phyloP scores from a whole-genome alignment of 2,329 filamentous ascomycete genomes.

The Tolypocladium tropicale region DNA sequence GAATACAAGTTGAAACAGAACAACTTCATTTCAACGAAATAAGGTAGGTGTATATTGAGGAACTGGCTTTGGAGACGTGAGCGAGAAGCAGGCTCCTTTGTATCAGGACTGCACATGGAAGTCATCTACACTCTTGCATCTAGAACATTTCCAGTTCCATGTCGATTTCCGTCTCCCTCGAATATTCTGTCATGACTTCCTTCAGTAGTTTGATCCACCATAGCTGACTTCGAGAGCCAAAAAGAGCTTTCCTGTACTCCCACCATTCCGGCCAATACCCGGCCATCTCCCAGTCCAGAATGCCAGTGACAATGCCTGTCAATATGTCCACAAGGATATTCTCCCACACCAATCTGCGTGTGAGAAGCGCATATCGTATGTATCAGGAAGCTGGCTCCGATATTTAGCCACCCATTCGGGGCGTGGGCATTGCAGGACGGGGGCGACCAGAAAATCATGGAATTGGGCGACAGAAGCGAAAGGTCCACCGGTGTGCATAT shows the following conservation, averaged over 20 bases:
- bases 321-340: background rate
- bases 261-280: background rate
- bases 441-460: background rate
- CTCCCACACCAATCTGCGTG: background rate
- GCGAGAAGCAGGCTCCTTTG: background rate
- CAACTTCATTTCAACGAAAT: too few species aligned
- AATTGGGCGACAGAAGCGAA: background rate
- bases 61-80: background rate
- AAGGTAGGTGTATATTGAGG: too few species aligned
- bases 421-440: background rate
- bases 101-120: background rate
- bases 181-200: background rate
- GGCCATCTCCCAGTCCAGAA: background rate
- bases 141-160: background rate
- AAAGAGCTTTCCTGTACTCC: background rate
- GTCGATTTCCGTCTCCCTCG: background rate
- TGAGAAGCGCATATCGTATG: background rate
- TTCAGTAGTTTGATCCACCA: background rate
- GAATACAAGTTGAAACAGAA: too few species aligned
- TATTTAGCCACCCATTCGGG: background rate
- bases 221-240: background rate
- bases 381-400: background rate
- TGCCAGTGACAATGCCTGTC: background rate
- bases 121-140: background rate
- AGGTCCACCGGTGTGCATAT: background rate